Evolutionary conservation across 331 rosid species (phyloP), one percentile per base, ranked within the genome.

Genomic region (Quercus lobata): DNA sequence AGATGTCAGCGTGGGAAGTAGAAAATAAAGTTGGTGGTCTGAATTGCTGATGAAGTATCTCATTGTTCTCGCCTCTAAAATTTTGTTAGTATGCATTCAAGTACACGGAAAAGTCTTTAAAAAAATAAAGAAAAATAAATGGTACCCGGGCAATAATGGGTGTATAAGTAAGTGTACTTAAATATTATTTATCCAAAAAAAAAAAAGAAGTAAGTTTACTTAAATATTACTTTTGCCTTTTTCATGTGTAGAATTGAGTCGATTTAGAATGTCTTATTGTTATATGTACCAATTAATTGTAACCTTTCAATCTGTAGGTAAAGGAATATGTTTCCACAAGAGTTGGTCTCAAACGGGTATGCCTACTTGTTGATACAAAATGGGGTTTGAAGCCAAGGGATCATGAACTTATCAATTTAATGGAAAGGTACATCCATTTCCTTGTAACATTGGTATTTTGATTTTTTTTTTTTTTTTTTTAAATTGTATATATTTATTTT

Each of bases 311-410:
- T 77, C 16, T 85, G 77, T 63, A 93, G 99, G 99, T 95, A 21
- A 95, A 93, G 86, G 99, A 95, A 87, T 95, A 90, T 61, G 98
- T 93, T 74, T 86, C 97, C 61, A 90, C 94, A 5, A 88, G 96
- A 84, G 92, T 80, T 83, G 93, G 96, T 71, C 97, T 95, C 52
- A 91, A 81, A 76, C 90, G 86, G 81, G 99, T 95, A 52, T 95
- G 99, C 83, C 89, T 95, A 73, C 89, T 91, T 79, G 85, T 91
- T 66, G 99, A 93, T 76, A 91, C 99, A 78, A 91, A 95, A 87
- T 93, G 99, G 94, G 97, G 99, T 71, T 86, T 93, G 98, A 95
- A 93, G 84, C 97, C 99, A 37, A 91, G 97, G 88, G 99, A 93
- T 82, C 89, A 32, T 52, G 97, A 93, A 83, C 96, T 95, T 75